Percentiles rank a stretch among this genome's conserved stretches.
These are phyloP conservation scores for Debaryomyces singareniensis DNA, from an alignment of 1,139 yeast genomes.

Conservation along the genomic window DNA sequence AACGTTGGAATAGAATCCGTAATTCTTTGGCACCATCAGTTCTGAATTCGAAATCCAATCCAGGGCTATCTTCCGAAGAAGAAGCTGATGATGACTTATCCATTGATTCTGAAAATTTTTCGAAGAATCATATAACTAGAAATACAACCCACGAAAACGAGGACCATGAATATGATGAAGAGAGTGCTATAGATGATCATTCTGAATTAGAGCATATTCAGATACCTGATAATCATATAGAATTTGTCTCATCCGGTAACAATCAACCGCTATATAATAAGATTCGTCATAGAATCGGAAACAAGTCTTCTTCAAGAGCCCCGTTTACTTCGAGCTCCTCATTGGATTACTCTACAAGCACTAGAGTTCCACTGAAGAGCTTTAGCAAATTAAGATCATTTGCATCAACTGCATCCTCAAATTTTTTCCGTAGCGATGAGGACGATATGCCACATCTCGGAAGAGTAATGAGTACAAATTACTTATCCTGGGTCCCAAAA, in stretches of 20 bases:
- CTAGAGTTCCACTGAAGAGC: slow-evolving; percentile 7
- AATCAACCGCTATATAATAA: too few species aligned
- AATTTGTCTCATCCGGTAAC: not conserved
- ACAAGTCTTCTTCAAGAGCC: not conserved
- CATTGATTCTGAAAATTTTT: slow-evolving; percentile 14
- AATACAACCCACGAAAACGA: not conserved
- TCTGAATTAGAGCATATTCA: not conserved
- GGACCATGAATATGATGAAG: not conserved
- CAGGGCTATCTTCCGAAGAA: slow-evolving; percentile 1
- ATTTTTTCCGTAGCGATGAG: not conserved
- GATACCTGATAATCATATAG: not conserved
- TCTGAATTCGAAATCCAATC: not conserved
- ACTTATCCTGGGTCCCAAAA: slow-evolving; percentile 86
- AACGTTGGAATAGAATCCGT: slow-evolving; percentile 12
- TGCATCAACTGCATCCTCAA: slow-evolving; percentile 1
- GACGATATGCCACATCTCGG: slow-evolving; percentile 1
- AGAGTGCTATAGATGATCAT: not conserved
- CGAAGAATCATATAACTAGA: not conserved
- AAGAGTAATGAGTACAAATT: slow-evolving; percentile 45
- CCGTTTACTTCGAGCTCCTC: slow-evolving; percentile 3
- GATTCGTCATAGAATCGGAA: not conserved
- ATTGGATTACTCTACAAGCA: slow-evolving; percentile 4
- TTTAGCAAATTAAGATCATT: slow-evolving; percentile 4
- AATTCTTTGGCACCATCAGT: slow-evolving; percentile 3
- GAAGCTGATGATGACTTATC: slow-evolving; percentile 15